Percentiles rank a stretch among this genome's conserved stretches.
Conservation (phyloP, 352 stramenopile species). For the Thraustochytrium sp. region DNA sequence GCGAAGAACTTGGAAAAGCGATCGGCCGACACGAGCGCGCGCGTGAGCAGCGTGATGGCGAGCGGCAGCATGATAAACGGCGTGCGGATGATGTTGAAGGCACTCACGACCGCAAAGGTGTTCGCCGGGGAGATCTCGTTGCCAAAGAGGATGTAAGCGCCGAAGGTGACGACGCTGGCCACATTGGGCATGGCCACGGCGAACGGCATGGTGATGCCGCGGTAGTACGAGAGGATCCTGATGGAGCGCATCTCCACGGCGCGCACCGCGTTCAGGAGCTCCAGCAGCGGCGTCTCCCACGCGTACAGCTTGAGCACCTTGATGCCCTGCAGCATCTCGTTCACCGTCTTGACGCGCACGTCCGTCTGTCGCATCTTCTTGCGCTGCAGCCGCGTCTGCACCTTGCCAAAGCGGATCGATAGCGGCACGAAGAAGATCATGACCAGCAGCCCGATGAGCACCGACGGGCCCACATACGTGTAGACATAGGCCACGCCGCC, state of each 20-base stretch:
- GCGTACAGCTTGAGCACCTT: constrained; percentile 72
- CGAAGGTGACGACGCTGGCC: constrained; percentile 50
- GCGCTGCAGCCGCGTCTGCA: constrained; percentile 17
- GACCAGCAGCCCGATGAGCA: constrained; percentile 17
- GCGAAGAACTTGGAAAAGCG: constrained; percentile 42
- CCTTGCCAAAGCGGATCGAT: constrained; percentile 33
- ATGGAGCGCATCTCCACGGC: constrained; percentile 19
- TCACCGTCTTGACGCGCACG: constrained; percentile 66
- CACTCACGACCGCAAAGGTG: constrained; percentile 50
- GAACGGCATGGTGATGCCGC: constrained; percentile 31
- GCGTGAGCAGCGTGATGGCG: not conserved
- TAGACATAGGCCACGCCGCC: constrained; percentile 35
- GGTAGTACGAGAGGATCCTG: constrained; percentile 6
- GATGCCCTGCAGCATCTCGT: constrained; percentile 68
- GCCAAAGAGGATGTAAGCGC: constrained; percentile 44
- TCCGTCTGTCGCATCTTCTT: constrained; percentile 50
- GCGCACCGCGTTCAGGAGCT: not conserved
- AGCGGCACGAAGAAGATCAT: constrained; percentile 33
- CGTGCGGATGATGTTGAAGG: constrained; percentile 51
- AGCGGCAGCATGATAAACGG: constrained; percentile 49
- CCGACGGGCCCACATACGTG: constrained; percentile 20
- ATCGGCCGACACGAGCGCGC: constrained; percentile 16
- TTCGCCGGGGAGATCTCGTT: constrained; percentile 42
- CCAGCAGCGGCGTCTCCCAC: constrained; percentile 52
- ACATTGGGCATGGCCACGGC: constrained; percentile 48